Evolutionary conservation across 2,329 filamentous ascomycete genomes (phyloP).

Genomic region (Davidsoniella australis): DNA sequence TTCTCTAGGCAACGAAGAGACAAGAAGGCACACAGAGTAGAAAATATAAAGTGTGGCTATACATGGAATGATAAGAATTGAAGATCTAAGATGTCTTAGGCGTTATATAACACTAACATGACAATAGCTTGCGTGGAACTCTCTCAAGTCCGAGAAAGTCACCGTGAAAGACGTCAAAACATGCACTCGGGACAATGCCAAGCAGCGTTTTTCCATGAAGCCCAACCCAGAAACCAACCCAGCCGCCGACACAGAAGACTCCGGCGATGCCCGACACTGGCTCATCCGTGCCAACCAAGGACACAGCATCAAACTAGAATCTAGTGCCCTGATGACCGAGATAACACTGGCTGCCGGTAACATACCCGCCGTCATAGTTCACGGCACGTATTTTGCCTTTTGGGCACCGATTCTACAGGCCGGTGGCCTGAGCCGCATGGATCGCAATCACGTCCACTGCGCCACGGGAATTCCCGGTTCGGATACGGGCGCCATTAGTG

Average conservation of each 20-base stretch:
- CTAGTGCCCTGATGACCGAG: constrained; percentile 51
- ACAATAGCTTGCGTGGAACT: constrained; percentile 33
- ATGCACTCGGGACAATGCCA: constrained; percentile 61
- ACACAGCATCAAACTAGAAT: constrained; percentile 63
- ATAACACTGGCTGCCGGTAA: constrained; percentile 41
- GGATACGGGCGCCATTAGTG: constrained; percentile 43
- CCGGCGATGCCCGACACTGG: constrained; percentile 44
- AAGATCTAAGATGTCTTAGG: neutral
- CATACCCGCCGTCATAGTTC: constrained; percentile 53
- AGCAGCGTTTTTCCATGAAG: constrained; percentile 77
- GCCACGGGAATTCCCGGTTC: constrained; percentile 48
- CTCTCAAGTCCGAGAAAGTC: constrained; percentile 51
- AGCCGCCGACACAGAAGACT: constrained; percentile 16
- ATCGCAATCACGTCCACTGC: constrained; percentile 78
- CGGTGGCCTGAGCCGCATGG: constrained; percentile 69
- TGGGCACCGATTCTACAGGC: constrained; percentile 59
- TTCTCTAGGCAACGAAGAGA: neutral
- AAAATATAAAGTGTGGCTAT: neutral
- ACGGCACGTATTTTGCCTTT: constrained; percentile 74
- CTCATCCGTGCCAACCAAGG: constrained; percentile 93
- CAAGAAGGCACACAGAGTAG: neutral
- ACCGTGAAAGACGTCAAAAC: constrained; percentile 56
- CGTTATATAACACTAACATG: neutral
- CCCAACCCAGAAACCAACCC: constrained; percentile 16
- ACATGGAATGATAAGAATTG: neutral